Evolutionary conservation across 1,139 yeast genomes (phyloP), one percentile per base, ranked within the genome.

Genomic region (Diutina rugosa): DNA sequence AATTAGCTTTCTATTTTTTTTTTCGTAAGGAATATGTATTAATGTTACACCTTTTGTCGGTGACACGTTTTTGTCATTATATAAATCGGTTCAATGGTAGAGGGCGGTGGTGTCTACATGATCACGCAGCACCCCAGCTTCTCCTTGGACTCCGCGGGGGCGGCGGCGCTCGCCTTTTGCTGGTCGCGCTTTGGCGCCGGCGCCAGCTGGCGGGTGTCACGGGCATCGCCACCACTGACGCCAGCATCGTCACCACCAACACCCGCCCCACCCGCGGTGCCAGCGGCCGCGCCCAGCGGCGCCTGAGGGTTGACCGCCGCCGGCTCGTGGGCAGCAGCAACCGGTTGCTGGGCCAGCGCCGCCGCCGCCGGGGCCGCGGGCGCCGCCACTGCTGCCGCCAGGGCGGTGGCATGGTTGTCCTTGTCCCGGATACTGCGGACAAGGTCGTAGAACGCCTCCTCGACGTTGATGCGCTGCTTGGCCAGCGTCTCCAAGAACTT

Each of bases 401-500:
- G 59, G 60, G 55, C 66, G 68, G 56, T 57, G 8, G 54, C 44
- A 8, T 51, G 52, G 8, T 65, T 71, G 59, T 78, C 69, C 62
- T 66, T 70, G 54, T 69, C 76, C 62, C 85, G 74, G 58, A 87
- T 84, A 55, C 79, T 77, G 61, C 91, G 77, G 9, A 87, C 95
- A 61, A 88, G 74, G 51, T 83, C 86, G 65, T 78, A 85, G 69
- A 95, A 93, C 2, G 96, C 90, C 65, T 90, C 96, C 68, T 93
- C 97, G 56, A 95, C 98, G 65, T 93, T 91, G 68, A 90, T 83
- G 62, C 96, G 83, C 67, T 87, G 91, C 74, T 93, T 90, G 44
- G 99, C 99, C 57, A 93, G 84, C 2, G 98, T 89, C 71, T 93
- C 99, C 65, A 90, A 78, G 67, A 91, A 95, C 51, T 88, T 87